Conservation (phyloP, 2,329 filamentous ascomycete genomes). For the Aspergillus quadricinctus region DNA sequence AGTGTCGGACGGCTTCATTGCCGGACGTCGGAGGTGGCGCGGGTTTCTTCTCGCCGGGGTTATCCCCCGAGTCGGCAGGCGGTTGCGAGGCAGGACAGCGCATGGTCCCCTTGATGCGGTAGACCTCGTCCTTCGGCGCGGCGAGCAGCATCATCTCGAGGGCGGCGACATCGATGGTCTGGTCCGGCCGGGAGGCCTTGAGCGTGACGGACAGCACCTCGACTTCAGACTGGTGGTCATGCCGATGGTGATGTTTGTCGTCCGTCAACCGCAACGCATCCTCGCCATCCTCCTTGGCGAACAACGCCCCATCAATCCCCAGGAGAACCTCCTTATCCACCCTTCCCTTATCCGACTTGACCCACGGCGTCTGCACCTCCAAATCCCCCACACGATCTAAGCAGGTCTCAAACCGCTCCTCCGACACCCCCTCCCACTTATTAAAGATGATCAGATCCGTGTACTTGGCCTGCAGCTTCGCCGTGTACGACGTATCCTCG, state of each 20-base stretch:
- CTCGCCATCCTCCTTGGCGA: constrained; percentile 28
- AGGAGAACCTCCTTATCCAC: constrained; percentile 78
- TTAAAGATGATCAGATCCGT: constrained; percentile 90
- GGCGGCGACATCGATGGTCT: constrained; percentile 53
- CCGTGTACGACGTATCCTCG: constrained; percentile 84
- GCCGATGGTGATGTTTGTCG: constrained; percentile 44
- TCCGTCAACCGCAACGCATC: constrained; percentile 31
- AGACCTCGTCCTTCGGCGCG: constrained; percentile 88
- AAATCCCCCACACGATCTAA: constrained; percentile 75
- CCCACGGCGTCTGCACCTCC: constrained; percentile 74
- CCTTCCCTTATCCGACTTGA: constrained; percentile 77
- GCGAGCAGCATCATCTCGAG: constrained; percentile 64
- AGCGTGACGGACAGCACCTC: constrained; percentile 84
- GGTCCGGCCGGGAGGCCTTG: constrained; percentile 36
- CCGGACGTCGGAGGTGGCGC: constrained; percentile 21
- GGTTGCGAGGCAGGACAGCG: constrained; percentile 39
- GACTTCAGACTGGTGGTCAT: constrained; percentile 75
- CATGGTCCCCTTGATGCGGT: constrained; percentile 79
- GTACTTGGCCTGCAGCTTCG: constrained; percentile 80
- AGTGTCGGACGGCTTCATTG: constrained; percentile 48
- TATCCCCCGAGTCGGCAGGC: constrained; percentile 46
- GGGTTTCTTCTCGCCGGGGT: constrained; percentile 24
- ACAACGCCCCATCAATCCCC: constrained; percentile 77
- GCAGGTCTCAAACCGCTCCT: constrained; percentile 71
- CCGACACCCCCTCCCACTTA: constrained; percentile 78